Percentiles rank a stretch among this genome's conserved stretches.
Conservation (phyloP, 371 early-diverging fungal genomes). For the Thermomucor indicae-seudaticae region DNA sequence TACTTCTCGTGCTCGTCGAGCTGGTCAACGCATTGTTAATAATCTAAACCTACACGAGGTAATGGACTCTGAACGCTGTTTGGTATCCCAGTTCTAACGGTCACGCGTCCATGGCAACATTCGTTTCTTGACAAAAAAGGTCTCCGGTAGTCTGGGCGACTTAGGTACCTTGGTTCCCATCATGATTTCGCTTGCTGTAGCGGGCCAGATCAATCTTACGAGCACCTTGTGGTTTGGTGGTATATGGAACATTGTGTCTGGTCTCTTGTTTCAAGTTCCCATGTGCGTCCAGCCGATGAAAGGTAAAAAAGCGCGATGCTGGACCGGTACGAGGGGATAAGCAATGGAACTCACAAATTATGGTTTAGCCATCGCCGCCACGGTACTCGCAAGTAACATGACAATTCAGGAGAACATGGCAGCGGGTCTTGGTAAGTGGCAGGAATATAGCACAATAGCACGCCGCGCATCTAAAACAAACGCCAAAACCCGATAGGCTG, state of each 20-base stretch:
- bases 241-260: slow-evolving; percentile 82
- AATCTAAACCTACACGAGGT: slow-evolving; percentile 39
- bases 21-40: slow-evolving; percentile 6
- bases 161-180: slow-evolving; percentile 87
- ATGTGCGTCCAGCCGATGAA: slow-evolving; percentile 88
- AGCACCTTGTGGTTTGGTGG: slow-evolving; percentile 86
- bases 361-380: slow-evolving; percentile 72
- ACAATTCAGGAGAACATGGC: slow-evolving; percentile 68
- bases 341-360: neutral
- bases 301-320: slow-evolving; percentile 32
- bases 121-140: slow-evolving; percentile 15
- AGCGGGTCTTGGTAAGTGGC: slow-evolving; percentile 56
- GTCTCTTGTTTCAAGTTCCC: slow-evolving; percentile 75
- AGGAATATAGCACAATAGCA: too few species aligned
- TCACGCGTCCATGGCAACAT: neutral
- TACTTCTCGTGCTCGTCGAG: too few species aligned
- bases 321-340: neutral
- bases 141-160: slow-evolving; percentile 79
- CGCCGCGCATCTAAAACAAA: too few species aligned
- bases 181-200: slow-evolving; percentile 73
- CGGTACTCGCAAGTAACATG: slow-evolving; percentile 71
- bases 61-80: neutral
- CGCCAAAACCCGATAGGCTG: too few species aligned
- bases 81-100: too few species aligned
- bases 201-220: slow-evolving; percentile 74